Base-by-base conservation (phyloP, 768 basidiomycete genomes). In the Pleurotus salmoneostramineus region DNA sequence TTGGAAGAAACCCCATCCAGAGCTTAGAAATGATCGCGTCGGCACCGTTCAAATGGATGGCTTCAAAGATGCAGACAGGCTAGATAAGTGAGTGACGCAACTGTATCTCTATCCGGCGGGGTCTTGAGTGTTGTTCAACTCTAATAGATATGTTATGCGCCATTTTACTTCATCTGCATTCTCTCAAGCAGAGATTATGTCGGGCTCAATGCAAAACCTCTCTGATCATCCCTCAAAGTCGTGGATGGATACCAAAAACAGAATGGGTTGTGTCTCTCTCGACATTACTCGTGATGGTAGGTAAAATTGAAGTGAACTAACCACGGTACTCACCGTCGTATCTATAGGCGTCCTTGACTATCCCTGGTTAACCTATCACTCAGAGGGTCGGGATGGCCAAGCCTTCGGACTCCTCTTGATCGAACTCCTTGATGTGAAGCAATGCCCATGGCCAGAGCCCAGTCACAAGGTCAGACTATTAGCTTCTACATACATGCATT, bases 241-340 rank as follows among this genome's bases (percentile, higher is more conserved):
- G 10, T 63, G 66, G 64, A 56, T 58, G 40, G 66, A 63, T 32
- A 45, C 56, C 14, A 65, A 66, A 46, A 48, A 56, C 21, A 64
- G 59, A 21, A 66, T 65, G 64, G 40, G 50, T n/a, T 58, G 60
- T 3, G 64, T 60, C 8, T 15, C 50, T 33, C 42, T 65, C 2
- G 65, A 66, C 40, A 51, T 66, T 12, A 66, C 65, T 17, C 50
- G 50, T 31, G 60, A 63, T 50, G 65, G 65, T 66, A 37, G n/a
- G n/a, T 27, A 27, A 1, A 27, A 27, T 27, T 3, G 21, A 27
- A 27, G 21, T 1, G 21, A 27, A 27, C 21, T 27, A 27, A 3
- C 21, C 21, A 27, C 1, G 21, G 21, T 27, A 27, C 21, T 27
- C 21, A 27, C 21, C 21, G 3, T 27, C 21, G 21, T 3, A 27